phyloP scores from a whole-genome alignment of 2,329 filamentous ascomycete species.

The Ophiostoma ips region DNA sequence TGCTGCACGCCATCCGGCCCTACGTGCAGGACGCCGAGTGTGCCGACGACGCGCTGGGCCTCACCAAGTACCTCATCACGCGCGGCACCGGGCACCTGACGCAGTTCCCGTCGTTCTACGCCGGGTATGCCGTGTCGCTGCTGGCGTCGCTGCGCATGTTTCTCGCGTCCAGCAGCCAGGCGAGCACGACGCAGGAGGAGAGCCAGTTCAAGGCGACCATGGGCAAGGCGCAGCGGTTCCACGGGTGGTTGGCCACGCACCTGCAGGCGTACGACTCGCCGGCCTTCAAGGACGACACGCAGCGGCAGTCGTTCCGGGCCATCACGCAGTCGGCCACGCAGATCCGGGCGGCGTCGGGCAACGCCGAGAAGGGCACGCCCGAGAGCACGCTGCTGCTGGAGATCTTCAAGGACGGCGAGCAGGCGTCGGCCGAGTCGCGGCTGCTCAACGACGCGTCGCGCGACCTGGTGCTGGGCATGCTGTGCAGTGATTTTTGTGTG shows the following conservation, averaged over 20 bases:
- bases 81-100: slow-evolving; percentile 52
- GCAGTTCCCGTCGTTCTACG: slow-evolving; percentile 58
- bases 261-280: slow-evolving; percentile 48
- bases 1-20: slow-evolving; percentile 63
- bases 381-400: slow-evolving; percentile 71
- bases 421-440: slow-evolving; percentile 28
- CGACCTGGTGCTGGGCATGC: slow-evolving; percentile 53
- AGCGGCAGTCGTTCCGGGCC: slow-evolving; percentile 44
- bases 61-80: slow-evolving; percentile 70
- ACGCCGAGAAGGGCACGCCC: slow-evolving; percentile 52
- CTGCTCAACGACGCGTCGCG: slow-evolving; percentile 59
- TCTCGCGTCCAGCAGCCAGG: slow-evolving; percentile 55
- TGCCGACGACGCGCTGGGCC: slow-evolving; percentile 76
- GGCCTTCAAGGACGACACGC: slow-evolving; percentile 32
- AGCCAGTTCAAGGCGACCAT: slow-evolving; percentile 67
- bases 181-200: slow-evolving; percentile 75
- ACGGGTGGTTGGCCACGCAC: slow-evolving; percentile 62
- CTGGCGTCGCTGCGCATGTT: slow-evolving; percentile 68
- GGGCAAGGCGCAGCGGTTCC: slow-evolving; percentile 61
- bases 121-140: slow-evolving; percentile 66
- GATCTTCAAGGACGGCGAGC: slow-evolving; percentile 59
- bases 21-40: slow-evolving; percentile 77
- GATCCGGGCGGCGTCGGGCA: slow-evolving; percentile 52
- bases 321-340: slow-evolving; percentile 57
- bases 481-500: slow-evolving; percentile 61